These are phyloP conservation scores for Hamigera avellanea DNA, from an alignment of 495 filamentous ascomycete species.

Conservation along the genomic window DNA sequence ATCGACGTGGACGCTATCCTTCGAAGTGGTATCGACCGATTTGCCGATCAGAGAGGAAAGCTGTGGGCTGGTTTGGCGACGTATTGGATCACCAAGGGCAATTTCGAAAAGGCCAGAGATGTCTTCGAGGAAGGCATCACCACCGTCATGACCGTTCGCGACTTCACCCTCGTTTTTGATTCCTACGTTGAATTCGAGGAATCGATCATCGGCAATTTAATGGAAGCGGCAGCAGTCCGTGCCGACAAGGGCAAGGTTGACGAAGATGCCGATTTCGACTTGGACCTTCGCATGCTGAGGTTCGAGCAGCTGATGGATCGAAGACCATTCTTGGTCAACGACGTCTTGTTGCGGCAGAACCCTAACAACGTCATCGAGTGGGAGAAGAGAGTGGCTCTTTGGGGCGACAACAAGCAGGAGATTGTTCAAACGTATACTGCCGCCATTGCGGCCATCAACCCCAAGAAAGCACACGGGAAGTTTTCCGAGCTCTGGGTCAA, in stretches of 20 bases:
- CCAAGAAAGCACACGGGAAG: conserved; percentile 87
- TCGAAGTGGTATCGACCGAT: conserved; percentile 82
- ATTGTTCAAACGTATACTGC: conserved; percentile 92
- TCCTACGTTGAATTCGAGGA: conserved; percentile 96
- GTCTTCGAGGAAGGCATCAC: conserved; percentile 95
- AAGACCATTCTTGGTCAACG: conserved; percentile 91
- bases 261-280: conserved; percentile 84
- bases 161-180: conserved; percentile 95
- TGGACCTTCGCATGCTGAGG: conserved; percentile 94
- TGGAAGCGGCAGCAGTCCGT: conserved; percentile 75
- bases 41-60: conserved; percentile 89
- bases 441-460: conserved; percentile 83
- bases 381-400: conserved; percentile 90
- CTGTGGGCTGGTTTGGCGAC: conserved; percentile 94
- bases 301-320: conserved; percentile 98
- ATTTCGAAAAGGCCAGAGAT: conserved; percentile 85
- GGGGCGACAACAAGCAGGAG: conserved; percentile 87
- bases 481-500: conserved; percentile 96
- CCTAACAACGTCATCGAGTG: conserved; percentile 95
- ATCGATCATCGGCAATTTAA: conserved; percentile 79
- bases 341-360: conserved; percentile 90
- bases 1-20: conserved; percentile 93
- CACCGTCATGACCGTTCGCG: conserved; percentile 97
- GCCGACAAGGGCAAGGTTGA: conserved; percentile 72
- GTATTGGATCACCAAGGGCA: conserved; percentile 90